phyloP scores from a whole-genome alignment of 2,329 filamentous ascomycete genomes.

The Ophiosphaerella narmari region DNA sequence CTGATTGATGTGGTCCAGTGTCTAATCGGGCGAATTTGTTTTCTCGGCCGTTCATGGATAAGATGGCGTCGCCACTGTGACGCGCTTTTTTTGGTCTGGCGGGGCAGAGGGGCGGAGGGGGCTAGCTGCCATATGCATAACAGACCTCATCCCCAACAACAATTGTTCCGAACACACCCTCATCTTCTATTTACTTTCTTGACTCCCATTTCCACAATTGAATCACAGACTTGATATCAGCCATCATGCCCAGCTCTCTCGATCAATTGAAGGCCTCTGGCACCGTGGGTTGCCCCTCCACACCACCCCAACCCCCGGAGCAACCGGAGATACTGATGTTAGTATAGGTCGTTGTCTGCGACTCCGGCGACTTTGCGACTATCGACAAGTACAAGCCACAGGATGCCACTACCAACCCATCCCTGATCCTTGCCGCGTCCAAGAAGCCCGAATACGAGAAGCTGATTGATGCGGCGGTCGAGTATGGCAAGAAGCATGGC shows the following conservation, averaged over 20 bases:
- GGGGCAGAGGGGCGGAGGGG: conserved; percentile 29
- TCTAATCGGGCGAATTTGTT: conserved; percentile 8
- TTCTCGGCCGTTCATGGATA: conserved; percentile 25
- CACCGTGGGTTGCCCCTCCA: conserved; percentile 71
- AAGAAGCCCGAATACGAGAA: conserved; percentile 97
- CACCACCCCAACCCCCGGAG: conserved; percentile 19
- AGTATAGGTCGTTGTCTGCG: conserved; percentile 84
- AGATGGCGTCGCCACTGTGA: conserved; percentile 37
- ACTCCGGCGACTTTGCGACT: conserved; percentile 84
- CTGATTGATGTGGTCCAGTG: conserved; percentile 34
- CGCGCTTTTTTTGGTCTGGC: conserved; percentile 35
- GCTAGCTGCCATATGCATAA: conserved; percentile 1
- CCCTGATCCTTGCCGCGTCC: conserved; percentile 94
- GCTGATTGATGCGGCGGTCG: conserved; percentile 84
- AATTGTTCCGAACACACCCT: conserved; percentile 14
- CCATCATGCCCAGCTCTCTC: conserved; percentile 80
- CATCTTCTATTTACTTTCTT: conserved; percentile 6
- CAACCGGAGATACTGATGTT: conserved; percentile 19
- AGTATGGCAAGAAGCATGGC: conserved; percentile 79
- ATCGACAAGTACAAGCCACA: conserved; percentile 99
- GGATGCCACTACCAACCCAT: conserved; percentile 99
- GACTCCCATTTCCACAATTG: conserved; percentile 4
- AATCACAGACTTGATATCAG: conserved; percentile 4
- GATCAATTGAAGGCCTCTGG: conserved; percentile 96
- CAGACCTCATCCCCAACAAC: conserved; percentile 23